Evolutionary conservation across 495 filamentous ascomycete species (phyloP).

Genomic region (Daldinia childiae): DNA sequence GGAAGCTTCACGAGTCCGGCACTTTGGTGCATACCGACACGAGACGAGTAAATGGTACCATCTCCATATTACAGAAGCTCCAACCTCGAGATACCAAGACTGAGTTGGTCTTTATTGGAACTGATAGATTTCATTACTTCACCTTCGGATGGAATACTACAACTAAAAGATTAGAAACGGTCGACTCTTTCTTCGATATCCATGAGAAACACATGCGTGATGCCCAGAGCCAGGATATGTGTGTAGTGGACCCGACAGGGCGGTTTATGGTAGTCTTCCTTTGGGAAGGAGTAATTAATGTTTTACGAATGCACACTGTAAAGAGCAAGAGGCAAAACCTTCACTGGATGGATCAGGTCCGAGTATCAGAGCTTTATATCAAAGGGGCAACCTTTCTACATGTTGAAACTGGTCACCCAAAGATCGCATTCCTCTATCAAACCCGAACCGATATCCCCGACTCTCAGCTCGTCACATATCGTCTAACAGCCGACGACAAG

Average conservation of each 20-base stretch:
- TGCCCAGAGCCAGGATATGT: slow-evolving; percentile 76
- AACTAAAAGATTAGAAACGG: slow-evolving; percentile 69
- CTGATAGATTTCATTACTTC: slow-evolving; percentile 88
- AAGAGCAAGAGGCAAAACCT: slow-evolving; percentile 66
- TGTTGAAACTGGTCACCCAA: slow-evolving; percentile 74
- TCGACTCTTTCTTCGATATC: slow-evolving; percentile 74
- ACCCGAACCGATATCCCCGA: slow-evolving; percentile 70
- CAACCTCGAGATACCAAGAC: slow-evolving; percentile 75
- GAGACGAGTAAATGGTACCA: slow-evolving; percentile 78
- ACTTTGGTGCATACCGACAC: slow-evolving; percentile 67
- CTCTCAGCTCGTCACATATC: slow-evolving; percentile 68
- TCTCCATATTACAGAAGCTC: slow-evolving; percentile 86
- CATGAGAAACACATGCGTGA: slow-evolving; percentile 83
- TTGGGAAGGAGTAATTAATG: slow-evolving; percentile 87
- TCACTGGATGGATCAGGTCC: slow-evolving; percentile 72
- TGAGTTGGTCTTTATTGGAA: slow-evolving; percentile 93
- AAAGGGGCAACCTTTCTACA: slow-evolving; percentile 83
- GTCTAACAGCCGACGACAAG: slow-evolving; percentile 62
- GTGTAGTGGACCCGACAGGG: slow-evolving; percentile 83
- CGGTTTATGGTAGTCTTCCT: slow-evolving; percentile 85
- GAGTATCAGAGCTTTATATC: slow-evolving; percentile 88
- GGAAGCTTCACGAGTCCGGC: slow-evolving; percentile 54
- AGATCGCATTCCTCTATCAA: slow-evolving; percentile 85
- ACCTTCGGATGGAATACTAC: slow-evolving; percentile 82
- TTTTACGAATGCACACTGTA: slow-evolving; percentile 65